These are phyloP conservation scores for Ascochyta rabiei DNA, from an alignment of 2,329 filamentous ascomycete species.

Conservation along the genomic window DNA sequence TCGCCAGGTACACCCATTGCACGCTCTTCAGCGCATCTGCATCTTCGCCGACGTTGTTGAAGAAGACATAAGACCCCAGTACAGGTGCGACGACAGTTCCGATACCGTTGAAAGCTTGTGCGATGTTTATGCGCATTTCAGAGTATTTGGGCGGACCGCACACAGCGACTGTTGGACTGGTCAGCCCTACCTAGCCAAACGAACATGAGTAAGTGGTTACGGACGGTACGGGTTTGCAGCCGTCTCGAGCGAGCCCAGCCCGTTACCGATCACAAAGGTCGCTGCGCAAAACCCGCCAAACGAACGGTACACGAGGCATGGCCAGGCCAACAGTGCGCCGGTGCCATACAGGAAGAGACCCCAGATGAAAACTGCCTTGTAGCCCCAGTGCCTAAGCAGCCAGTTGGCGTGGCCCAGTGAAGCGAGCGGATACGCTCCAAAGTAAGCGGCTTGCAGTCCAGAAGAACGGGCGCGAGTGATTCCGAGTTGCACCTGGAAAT, in stretches of 20 bases:
- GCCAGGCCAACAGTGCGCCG: constrained; percentile 65
- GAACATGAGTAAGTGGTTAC: background rate
- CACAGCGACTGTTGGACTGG: constrained; percentile 44
- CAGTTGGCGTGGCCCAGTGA: constrained; percentile 56
- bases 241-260: constrained; percentile 63
- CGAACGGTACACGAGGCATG: constrained; percentile 59
- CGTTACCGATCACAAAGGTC: constrained; percentile 62
- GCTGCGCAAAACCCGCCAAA: constrained; percentile 67
- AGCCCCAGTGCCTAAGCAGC: constrained; percentile 58
- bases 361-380: constrained; percentile 55
- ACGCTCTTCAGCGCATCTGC: constrained; percentile 62
- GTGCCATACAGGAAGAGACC: constrained; percentile 63
- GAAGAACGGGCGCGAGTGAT: constrained; percentile 54
- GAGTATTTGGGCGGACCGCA: constrained; percentile 65
- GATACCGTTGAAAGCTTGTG: constrained; percentile 64
- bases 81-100: constrained; percentile 65
- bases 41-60: constrained; percentile 59
- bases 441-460: constrained; percentile 58
- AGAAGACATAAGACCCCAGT: constrained; percentile 66
- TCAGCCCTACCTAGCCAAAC: background rate
- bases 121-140: constrained; percentile 64
- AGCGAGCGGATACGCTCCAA: constrained; percentile 57
- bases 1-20: constrained; percentile 69
- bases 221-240: constrained; percentile 58
- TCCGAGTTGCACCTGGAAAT: constrained; percentile 53